Base-by-base conservation (phyloP, 495 filamentous ascomycete genomes). In the Penicillium atrosanguineum region DNA sequence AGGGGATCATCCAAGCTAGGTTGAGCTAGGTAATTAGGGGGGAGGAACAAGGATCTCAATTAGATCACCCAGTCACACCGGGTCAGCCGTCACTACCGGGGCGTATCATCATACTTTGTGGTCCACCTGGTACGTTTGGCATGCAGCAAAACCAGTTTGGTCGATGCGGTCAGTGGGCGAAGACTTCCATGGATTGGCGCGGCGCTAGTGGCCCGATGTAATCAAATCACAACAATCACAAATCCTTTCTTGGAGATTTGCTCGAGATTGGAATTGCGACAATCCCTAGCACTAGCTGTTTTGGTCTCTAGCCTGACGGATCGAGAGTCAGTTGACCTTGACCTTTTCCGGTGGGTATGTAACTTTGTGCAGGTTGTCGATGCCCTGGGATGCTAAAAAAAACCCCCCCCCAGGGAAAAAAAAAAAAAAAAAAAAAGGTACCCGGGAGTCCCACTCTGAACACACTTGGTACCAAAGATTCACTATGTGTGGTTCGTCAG, bases 141-240 rank as follows among this genome's bases (percentile, higher is more conserved):
- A 52, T 46, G 42, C 40, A 57, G 54, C 50, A 61, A 61, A 61
- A 61, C 59, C 54, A 61, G 55, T 60, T 60, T 56, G 58, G 49
- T 36, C 19, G 47, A 34, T 56, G 46, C 46, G 58, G 58, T 60
- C 45, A 50, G 45, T 21, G 47, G 28, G 12, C 46, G 38, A 20
- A 12, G 44, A 37, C 49, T 53, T 50, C 60, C 60, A 60, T 63
- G 60, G 60, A 63, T 60, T 59, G 56, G 56, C 49, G 51, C 49
- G 45, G 53, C 60, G 52, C 60, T 63, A 63, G 56, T 60, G 48
- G 14, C 50, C 37, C 55, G 58, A 59, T 59, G 55, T 50, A 64
- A 64, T 59, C 39, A 60, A 59, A 62, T 59, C 59, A 62, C 53
- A 59, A 59, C 53, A 53, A 61, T 45, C 53, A 53, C 48, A 48